Evolutionary conservation across 805 yeast species (phyloP).

Genomic region (Hanseniaspora lindneri): DNA sequence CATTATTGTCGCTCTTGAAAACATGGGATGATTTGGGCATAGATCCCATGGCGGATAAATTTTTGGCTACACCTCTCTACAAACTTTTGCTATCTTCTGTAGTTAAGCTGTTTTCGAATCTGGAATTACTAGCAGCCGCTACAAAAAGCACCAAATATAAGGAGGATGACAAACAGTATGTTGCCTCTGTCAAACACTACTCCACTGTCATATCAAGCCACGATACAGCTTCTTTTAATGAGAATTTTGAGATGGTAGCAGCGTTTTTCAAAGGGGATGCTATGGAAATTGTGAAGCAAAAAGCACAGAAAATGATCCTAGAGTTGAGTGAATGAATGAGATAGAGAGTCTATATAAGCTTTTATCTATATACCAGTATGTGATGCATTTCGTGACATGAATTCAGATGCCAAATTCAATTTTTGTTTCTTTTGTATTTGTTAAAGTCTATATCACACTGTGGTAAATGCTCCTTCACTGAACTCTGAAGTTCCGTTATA

Average conservation of each 20-base stretch:
- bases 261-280: conserved; percentile 44
- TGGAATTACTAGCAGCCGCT: conserved; percentile 64
- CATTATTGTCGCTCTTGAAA: conserved; percentile 82
- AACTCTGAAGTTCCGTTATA: background rate
- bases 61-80: conserved; percentile 88
- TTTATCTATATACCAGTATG: background rate
- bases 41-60: conserved; percentile 91
- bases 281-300: conserved; percentile 9
- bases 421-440: background rate
- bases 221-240: conserved; percentile 57
- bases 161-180: conserved; percentile 84
- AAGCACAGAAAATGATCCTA: conserved; percentile 13
- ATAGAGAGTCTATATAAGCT: background rate
- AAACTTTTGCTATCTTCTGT: conserved; percentile 89
- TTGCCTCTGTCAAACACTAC: conserved; percentile 82
- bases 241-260: conserved; percentile 68
- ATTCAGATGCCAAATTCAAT: background rate
- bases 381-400: no score
- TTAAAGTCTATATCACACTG: conserved; percentile 6
- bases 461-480: background rate
- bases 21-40: conserved; percentile 80
- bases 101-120: conserved; percentile 78
- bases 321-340: background rate
- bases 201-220: conserved; percentile 66
- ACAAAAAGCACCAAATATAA: conserved; percentile 55